A percentile compares a stretch with the other conserved stretches of the same genome.
These are phyloP conservation scores for Fusarium mundagurra DNA, from an alignment of 2,329 filamentous ascomycete genomes.

Conservation along the genomic window DNA sequence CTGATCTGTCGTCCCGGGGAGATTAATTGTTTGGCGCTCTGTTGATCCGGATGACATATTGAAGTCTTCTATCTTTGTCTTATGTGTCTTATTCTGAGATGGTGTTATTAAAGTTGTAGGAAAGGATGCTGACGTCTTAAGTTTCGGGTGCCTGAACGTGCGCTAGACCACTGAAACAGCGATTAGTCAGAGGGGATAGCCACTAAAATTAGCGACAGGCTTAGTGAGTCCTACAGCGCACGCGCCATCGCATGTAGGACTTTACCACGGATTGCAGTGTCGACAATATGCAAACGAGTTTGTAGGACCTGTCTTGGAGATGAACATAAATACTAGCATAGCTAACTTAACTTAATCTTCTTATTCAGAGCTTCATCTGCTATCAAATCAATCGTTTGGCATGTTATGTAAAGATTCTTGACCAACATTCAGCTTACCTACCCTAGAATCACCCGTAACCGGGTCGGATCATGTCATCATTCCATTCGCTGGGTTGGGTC, in stretches of 20 bases:
- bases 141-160: not conserved
- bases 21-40: not conserved
- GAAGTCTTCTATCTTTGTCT: not conserved
- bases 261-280: accelerated
- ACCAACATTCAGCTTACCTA: not conserved
- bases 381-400: not conserved
- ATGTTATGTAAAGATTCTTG: not conserved
- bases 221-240: not conserved
- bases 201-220: not conserved
- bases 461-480: accelerated
- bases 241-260: not conserved
- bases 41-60: not conserved
- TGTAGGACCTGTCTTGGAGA: accelerated
- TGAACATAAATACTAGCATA: not conserved
- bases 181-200: not conserved
- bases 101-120: not conserved
- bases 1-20: not conserved
- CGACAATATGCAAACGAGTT: accelerated
- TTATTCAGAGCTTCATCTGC: accelerated
- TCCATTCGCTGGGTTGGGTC: accelerated
- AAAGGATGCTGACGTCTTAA: not conserved
- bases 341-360: accelerated
- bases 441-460: not conserved
- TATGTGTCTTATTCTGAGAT: not conserved
- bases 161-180: not conserved